Conservation (phyloP, 768 basidiomycete species). For the Russula vinacea region DNA sequence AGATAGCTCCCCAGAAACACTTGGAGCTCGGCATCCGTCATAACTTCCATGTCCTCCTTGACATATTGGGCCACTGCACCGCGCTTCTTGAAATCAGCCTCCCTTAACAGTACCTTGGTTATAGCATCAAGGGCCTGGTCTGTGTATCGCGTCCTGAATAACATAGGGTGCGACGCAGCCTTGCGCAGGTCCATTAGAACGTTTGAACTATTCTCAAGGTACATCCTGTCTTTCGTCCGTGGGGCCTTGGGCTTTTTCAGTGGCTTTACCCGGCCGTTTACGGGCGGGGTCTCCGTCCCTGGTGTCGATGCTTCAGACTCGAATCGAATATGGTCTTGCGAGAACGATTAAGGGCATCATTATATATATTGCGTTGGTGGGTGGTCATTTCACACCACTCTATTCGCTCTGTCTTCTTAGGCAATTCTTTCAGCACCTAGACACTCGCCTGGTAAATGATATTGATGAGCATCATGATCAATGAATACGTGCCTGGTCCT, state of each 20-base stretch:
- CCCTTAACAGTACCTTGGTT: slow-evolving; percentile 80
- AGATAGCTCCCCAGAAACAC: slow-evolving; percentile 82
- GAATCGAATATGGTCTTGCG: slow-evolving; percentile 70
- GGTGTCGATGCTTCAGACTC: slow-evolving; percentile 34
- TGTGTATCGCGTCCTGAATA: slow-evolving; percentile 83
- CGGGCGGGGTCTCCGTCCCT: slow-evolving; percentile 36
- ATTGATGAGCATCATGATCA: background rate
- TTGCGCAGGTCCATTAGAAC: slow-evolving; percentile 98
- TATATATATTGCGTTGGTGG: slow-evolving; percentile 79
- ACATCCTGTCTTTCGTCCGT: slow-evolving; percentile 60
- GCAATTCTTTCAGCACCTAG: slow-evolving; percentile 89
- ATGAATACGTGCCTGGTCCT: slow-evolving; percentile 67
- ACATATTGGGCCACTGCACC: slow-evolving; percentile 79
- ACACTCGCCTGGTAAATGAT: background rate
- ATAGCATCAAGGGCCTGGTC: slow-evolving; percentile 72
- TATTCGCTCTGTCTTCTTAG: slow-evolving; percentile 87
- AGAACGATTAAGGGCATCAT: slow-evolving; percentile 79
- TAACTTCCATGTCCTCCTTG: slow-evolving; percentile 96
- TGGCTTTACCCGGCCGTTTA: slow-evolving; percentile 34
- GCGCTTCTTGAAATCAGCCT: slow-evolving; percentile 86
- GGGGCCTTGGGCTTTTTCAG: slow-evolving; percentile 48
- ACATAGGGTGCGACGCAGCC: slow-evolving; percentile 93
- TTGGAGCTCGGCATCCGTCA: slow-evolving; percentile 97
- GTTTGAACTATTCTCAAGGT: slow-evolving; percentile 81
- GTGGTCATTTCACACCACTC: slow-evolving; percentile 94